Percentiles rank a stretch among this genome's conserved stretches.
phyloP scores from a whole-genome alignment of 305 asterid genomes.

The Solanum hybrid region DNA sequence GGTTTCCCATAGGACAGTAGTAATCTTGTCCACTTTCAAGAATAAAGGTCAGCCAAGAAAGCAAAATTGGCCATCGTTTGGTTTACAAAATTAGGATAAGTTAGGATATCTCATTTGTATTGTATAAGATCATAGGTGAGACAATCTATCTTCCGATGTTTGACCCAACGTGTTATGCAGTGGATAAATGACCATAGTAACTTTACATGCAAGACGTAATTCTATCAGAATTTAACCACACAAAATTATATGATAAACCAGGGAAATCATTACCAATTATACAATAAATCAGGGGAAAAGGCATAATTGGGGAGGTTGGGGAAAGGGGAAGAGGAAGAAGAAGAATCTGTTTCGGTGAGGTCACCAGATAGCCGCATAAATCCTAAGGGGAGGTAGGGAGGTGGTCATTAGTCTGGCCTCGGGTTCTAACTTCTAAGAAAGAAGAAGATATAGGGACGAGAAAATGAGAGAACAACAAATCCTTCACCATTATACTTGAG shows the following conservation, averaged over 20 bases:
- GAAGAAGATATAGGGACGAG: background rate
- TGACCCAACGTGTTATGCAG: background rate
- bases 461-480: background rate
- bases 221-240: background rate
- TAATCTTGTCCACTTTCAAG: background rate
- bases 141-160: background rate
- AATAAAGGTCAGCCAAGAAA: background rate
- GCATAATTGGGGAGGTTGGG: background rate
- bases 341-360: background rate
- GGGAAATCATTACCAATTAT: background rate
- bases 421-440: background rate
- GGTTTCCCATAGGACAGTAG: background rate
- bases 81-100: background rate
- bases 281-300: background rate
- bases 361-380: background rate
- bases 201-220: background rate
- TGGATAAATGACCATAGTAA: background rate
- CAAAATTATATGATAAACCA: background rate
- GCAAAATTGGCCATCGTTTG: background rate
- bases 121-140: background rate
- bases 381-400: background rate
- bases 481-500: background rate
- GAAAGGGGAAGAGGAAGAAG: background rate
- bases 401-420: background rate
- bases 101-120: background rate